Conservation (phyloP, 2,329 filamentous ascomycete species). For the Ceratocystis smalleyi region DNA sequence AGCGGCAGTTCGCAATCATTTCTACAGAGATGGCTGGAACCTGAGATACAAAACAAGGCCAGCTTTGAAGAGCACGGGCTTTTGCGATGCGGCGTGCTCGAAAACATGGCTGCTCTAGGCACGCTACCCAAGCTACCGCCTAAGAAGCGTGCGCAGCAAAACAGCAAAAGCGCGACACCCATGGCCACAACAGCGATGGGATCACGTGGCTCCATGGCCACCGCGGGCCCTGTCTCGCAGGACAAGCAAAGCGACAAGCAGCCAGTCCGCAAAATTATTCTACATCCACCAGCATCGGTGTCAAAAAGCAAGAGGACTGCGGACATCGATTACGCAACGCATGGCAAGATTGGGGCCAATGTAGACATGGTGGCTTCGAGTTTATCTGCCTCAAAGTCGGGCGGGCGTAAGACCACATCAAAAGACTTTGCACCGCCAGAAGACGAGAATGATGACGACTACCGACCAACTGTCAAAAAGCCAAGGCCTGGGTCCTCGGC, state of each 20-base stretch:
- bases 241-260: constrained; percentile 17
- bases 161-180: neutral
- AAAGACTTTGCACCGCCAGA: constrained; percentile 1
- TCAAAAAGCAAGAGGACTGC: constrained; percentile 18
- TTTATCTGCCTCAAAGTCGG: constrained; percentile 3
- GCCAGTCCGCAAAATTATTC: constrained; percentile 30
- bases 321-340: constrained; percentile 8
- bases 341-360: constrained; percentile 17
- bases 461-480: constrained; percentile 12
- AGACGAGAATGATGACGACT: constrained; percentile 11
- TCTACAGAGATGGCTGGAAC: constrained; percentile 44
- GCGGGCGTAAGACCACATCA: neutral
- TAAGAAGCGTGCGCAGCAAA: constrained; percentile 12
- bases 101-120: constrained; percentile 72
- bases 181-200: neutral
- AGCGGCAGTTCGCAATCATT: constrained; percentile 31
- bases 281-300: constrained; percentile 27
- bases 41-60: constrained; percentile 42
- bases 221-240: constrained; percentile 21
- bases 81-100: constrained; percentile 57
- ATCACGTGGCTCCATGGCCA: neutral
- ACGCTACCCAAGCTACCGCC: constrained; percentile 44
- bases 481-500: neutral
- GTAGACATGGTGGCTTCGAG: constrained; percentile 17
- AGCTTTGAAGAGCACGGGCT: constrained; percentile 69